A percentile compares a stretch with the other conserved stretches of the same genome.
These are phyloP conservation scores for Fusarium sp. DNA, from an alignment of 2,329 filamentous ascomycete species.

Conservation along the genomic window DNA sequence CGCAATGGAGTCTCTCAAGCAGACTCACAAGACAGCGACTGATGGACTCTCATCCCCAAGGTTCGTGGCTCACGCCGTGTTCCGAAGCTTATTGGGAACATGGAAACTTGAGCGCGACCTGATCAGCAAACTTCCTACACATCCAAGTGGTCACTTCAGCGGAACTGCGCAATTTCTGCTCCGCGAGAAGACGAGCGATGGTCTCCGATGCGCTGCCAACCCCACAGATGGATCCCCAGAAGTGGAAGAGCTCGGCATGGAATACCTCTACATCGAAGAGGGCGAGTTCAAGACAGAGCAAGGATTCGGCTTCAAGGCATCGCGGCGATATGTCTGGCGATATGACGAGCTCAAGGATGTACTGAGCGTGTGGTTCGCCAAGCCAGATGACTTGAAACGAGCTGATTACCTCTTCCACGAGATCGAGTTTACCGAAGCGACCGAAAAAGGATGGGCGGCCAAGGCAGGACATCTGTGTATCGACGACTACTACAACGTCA, in stretches of 20 bases:
- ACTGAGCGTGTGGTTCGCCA: constrained; percentile 80
- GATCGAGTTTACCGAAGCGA: constrained; percentile 66
- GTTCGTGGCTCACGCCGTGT: constrained; percentile 75
- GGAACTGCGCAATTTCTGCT: constrained; percentile 75
- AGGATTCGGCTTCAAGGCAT: constrained; percentile 69
- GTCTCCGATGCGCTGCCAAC: constrained; percentile 51
- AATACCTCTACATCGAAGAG: constrained; percentile 78
- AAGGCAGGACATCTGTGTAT: constrained; percentile 77
- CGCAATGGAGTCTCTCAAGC: constrained; percentile 56
- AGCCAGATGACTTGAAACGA: constrained; percentile 68
- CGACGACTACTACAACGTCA: constrained; percentile 77
- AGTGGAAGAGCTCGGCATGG: constrained; percentile 55
- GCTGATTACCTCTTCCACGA: constrained; percentile 83
- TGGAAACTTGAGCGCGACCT: constrained; percentile 74
- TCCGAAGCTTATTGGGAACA: constrained; percentile 75
- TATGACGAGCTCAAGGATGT: constrained; percentile 71
- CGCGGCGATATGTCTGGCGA: constrained; percentile 77
- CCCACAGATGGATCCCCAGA: constrained; percentile 15
- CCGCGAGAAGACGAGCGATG: constrained; percentile 67
- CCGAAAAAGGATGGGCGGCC: constrained; percentile 67
- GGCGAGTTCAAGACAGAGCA: constrained; percentile 71
- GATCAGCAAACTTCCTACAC: constrained; percentile 63
- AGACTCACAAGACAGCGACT: constrained; percentile 57
- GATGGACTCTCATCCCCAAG: constrained; percentile 56
- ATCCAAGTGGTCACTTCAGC: constrained; percentile 73